These are phyloP conservation scores for Teratosphaeria zuluensis DNA, from an alignment of 2,329 filamentous ascomycete genomes.

Conservation along the genomic window DNA sequence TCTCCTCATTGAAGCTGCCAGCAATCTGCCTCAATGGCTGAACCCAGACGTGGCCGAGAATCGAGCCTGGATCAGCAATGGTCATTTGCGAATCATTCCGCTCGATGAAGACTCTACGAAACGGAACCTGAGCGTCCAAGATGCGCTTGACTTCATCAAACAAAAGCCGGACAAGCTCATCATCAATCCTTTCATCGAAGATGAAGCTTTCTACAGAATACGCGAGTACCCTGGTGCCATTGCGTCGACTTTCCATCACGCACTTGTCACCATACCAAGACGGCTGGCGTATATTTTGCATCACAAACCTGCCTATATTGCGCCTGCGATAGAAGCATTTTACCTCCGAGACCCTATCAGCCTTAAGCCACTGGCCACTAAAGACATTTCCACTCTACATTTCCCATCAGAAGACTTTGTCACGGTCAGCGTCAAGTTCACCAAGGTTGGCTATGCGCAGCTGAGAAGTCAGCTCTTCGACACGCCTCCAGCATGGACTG, in stretches of 20 bases:
- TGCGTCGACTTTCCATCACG: slow-evolving; percentile 62
- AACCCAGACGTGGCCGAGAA: slow-evolving; percentile 83
- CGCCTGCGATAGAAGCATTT: slow-evolving; percentile 80
- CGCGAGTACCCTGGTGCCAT: slow-evolving; percentile 75
- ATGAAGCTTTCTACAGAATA: slow-evolving; percentile 83
- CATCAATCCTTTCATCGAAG: slow-evolving; percentile 65
- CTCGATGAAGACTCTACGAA: slow-evolving; percentile 24
- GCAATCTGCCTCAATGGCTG: slow-evolving; percentile 77
- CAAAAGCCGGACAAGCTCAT: slow-evolving; percentile 50
- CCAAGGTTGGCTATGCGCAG: slow-evolving; percentile 82
- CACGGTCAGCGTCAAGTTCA: slow-evolving; percentile 69
- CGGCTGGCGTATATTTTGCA: slow-evolving; percentile 74
- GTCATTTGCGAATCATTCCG: slow-evolving; percentile 65
- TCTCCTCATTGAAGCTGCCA: slow-evolving; percentile 85
- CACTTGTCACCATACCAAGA: slow-evolving; percentile 65
- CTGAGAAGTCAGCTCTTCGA: slow-evolving; percentile 75
- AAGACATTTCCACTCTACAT: slow-evolving; percentile 42
- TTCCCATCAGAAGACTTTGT: slow-evolving; percentile 77
- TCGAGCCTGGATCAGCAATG: slow-evolving; percentile 78
- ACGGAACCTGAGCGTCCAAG: slow-evolving; percentile 49
- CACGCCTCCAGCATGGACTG: slow-evolving; percentile 49
- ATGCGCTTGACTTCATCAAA: slow-evolving; percentile 55
- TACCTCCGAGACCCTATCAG: slow-evolving; percentile 78
- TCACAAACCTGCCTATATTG: slow-evolving; percentile 62
- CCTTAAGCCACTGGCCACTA: slow-evolving; percentile 56